Conservation (phyloP, 2,329 filamentous ascomycete genomes). For the Elsinoe batatas region DNA sequence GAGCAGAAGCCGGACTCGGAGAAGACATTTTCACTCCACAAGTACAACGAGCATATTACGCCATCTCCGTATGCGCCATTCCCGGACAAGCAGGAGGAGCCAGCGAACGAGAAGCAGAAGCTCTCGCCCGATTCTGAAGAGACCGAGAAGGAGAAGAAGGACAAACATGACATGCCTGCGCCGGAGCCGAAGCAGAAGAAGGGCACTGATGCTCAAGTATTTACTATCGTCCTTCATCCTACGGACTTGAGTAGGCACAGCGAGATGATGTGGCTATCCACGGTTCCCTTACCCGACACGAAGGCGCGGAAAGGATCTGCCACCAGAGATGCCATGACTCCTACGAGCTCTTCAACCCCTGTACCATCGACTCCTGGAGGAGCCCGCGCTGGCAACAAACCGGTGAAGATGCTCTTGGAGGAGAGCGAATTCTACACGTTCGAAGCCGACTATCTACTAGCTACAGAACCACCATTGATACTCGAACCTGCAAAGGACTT, state of each 20-base stretch:
- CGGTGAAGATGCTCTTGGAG: conserved; percentile 65
- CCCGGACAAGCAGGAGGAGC: conserved; percentile 32
- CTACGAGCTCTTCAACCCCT: conserved; percentile 45
- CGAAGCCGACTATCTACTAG: conserved; percentile 65
- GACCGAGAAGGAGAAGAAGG: conserved; percentile 38
- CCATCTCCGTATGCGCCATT: conserved; percentile 78
- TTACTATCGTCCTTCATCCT: conserved; percentile 74
- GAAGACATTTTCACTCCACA: conserved; percentile 77
- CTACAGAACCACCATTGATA: conserved; percentile 64
- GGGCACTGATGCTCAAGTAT: conserved; percentile 47
- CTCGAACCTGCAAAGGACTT: conserved; percentile 64
- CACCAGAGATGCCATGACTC: conserved; percentile 57
- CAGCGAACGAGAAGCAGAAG: conserved; percentile 35
- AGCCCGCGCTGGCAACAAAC: conserved; percentile 42
- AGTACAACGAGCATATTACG: conserved; percentile 80
- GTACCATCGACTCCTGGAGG: conserved; percentile 32
- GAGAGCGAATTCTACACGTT: conserved; percentile 61
- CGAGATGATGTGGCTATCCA: conserved; percentile 67
- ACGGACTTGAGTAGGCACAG: conserved; percentile 65
- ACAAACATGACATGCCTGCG: conserved; percentile 19
- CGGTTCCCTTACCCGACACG: conserved; percentile 50
- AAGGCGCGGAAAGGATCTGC: conserved; percentile 31
- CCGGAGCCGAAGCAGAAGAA: conserved; percentile 19
- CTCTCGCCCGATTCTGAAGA: conserved; percentile 24
- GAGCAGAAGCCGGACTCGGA: conserved; percentile 45